Percentiles rank a stretch among this genome's conserved stretches.
phyloP scores from a whole-genome alignment of 441 rosid species.

The Populus trichocarpa region DNA sequence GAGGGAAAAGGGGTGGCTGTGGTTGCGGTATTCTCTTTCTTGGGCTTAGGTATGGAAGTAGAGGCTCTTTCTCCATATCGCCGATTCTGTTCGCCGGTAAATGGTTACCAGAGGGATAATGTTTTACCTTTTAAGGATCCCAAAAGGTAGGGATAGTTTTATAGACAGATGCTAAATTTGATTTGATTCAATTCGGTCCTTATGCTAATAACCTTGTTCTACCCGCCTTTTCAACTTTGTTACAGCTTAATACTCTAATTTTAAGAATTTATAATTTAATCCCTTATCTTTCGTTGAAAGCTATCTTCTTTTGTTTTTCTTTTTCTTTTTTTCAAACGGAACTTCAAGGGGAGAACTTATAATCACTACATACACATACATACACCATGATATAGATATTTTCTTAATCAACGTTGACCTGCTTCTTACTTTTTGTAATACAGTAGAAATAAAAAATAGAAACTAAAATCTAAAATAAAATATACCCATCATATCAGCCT shows the following conservation, averaged over 20 bases:
- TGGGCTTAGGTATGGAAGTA: slow-evolving; percentile 37
- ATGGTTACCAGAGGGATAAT: not conserved
- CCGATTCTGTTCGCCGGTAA: not conserved
- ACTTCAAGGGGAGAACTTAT: too few species aligned
- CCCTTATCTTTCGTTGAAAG: not conserved
- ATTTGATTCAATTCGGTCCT: not conserved
- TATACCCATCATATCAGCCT: too few species aligned
- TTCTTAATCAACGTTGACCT: too few species aligned
- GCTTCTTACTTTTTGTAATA: too few species aligned
- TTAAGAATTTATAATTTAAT: too few species aligned
- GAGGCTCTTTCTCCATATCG: slow-evolving; percentile 59
- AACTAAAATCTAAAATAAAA: too few species aligned
- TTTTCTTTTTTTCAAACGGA: too few species aligned
- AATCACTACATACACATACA: too few species aligned
- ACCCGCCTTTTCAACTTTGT: not conserved
- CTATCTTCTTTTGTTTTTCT: too few species aligned
- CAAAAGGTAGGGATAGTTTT: not conserved
- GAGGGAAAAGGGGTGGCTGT: slow-evolving; percentile 38
- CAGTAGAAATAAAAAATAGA: too few species aligned
- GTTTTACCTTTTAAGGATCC: not conserved
- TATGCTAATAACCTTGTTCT: not conserved
- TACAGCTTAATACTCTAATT: not conserved
- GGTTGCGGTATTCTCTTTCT: slow-evolving; percentile 25
- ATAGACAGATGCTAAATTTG: not conserved
- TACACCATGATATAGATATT: too few species aligned